Evolutionary conservation across 495 filamentous ascomycete genomes (phyloP), one percentile per base, ranked within the genome.

Genomic region (Trichoderma gamsii): DNA sequence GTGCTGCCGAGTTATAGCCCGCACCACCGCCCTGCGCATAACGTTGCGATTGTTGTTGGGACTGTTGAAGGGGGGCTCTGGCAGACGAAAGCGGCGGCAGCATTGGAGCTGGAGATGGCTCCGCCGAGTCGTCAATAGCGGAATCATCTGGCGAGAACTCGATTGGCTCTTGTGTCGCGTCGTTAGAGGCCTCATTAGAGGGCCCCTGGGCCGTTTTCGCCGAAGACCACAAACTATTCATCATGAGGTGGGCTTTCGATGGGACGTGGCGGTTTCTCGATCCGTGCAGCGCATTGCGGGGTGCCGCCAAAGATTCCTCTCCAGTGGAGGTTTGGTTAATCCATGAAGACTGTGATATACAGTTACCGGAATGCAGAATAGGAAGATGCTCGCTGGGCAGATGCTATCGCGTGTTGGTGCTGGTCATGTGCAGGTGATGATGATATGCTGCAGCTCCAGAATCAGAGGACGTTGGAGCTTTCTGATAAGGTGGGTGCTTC

Each of bases 71-170:
- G 18, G 63, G 32, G 41, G 3, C 13, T n/a, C 63, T 41, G 29
- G 32, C 18, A 32, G 63, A 35, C 16, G 52, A 41, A 25, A 49
- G 35, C 0, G 25, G 67, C 67, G 52, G 67, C 67, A 44, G 67
- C 52, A 27, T 4, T 18, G 65, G 65, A 29, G 44, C 44, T 43
- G 44, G 44, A 4, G 65, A 52, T 15, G 56, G 27, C 23, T 16
- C 27, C 15, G 56, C 11, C 9, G 56, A 27, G 13, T 61, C 27
- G 8, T 61, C 56, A 32, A 61, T 61, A 23, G 56, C 56, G n/a
- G 23, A 29, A 23, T 61, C 56, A 18, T 61, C 56, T 12, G 23
- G 21, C 15, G 23, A 12, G 13, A 21, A 61, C 11, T 61, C 56
- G 13, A 61, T 32, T 8, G 56, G 4, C 27, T 61, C 56, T 11